A percentile compares a stretch with the other conserved stretches of the same genome.
Conservation (phyloP, 306 rosid species). For the Rubus parviflorus region DNA sequence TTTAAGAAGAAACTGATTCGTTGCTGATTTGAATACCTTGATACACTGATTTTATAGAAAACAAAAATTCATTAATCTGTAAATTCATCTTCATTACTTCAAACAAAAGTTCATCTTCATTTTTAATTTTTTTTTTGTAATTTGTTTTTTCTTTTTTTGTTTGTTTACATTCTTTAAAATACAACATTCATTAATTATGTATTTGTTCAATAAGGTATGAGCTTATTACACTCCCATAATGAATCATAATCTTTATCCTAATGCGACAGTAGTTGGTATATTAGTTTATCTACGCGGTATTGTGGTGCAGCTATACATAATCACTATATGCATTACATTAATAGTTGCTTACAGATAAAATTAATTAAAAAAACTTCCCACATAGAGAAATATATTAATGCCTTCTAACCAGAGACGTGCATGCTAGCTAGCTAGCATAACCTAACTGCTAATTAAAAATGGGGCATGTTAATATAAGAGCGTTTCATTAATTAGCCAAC, state of each 20-base stretch:
- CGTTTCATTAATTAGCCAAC: constrained; percentile 24
- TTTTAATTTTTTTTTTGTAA: background rate
- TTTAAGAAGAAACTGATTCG: too few relatives aligned
- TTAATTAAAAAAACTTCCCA: background rate
- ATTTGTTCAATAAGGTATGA: background rate
- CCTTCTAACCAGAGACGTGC: background rate
- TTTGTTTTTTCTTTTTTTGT: background rate
- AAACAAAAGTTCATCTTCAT: too few relatives aligned
- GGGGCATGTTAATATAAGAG: background rate
- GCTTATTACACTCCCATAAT: background rate
- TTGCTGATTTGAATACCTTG: too few relatives aligned
- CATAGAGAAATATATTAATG: background rate
- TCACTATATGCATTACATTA: background rate
- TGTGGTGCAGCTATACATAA: background rate
- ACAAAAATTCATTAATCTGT: too few relatives aligned
- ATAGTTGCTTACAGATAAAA: background rate
- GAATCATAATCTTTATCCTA: background rate
- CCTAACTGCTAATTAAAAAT: background rate
- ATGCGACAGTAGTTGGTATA: background rate
- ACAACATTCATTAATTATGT: background rate
- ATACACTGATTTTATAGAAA: too few relatives aligned
- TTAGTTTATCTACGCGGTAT: constrained; percentile 6
- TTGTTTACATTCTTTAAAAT: too few relatives aligned
- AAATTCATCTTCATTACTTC: too few relatives aligned
- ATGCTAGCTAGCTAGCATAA: background rate